Conservation (phyloP, 148 eudicot species). For the Gaultheria prostrata region DNA sequence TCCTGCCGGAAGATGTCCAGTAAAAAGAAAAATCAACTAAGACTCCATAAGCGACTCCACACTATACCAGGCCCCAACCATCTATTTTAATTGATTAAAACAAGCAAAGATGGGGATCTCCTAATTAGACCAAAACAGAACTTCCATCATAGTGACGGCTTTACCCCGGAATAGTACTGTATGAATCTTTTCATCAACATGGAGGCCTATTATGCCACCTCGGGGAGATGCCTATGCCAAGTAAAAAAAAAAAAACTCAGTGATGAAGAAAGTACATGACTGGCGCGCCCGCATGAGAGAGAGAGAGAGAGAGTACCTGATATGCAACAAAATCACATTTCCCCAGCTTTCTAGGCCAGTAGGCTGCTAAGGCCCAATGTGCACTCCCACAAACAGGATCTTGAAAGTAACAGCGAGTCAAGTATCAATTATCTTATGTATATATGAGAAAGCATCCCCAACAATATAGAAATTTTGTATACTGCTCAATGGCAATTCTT, state of each 20-base stretch:
- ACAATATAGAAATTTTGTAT: no score
- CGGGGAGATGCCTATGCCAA: conserved; percentile 77
- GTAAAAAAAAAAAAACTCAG: not conserved
- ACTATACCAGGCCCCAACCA: no score
- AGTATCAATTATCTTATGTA: no score
- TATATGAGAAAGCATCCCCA: no score
- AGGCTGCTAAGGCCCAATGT: conserved; percentile 79
- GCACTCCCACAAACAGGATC: conserved; percentile 86
- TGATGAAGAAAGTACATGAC: no score
- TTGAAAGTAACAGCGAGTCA: conserved; percentile 25
- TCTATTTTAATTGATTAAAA: not conserved
- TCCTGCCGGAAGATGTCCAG: not conserved
- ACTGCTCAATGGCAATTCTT: no score
- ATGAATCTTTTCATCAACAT: conserved; percentile 58
- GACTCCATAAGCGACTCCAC: not conserved
- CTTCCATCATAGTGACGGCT: conserved; percentile 72
- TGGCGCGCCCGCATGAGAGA: no score
- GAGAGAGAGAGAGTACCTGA: conserved; percentile 34
- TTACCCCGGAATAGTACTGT: conserved; percentile 63
- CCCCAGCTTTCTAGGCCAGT: conserved; percentile 67
- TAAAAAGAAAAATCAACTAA: not conserved
- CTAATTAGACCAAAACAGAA: conserved; percentile 40
- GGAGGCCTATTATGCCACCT: conserved; percentile 57
- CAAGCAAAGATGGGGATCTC: not conserved
- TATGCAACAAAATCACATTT: conserved; percentile 61